These are phyloP conservation scores for Euphorbia celastroides DNA, from an alignment of 441 rosid genomes.

Conservation along the genomic window DNA sequence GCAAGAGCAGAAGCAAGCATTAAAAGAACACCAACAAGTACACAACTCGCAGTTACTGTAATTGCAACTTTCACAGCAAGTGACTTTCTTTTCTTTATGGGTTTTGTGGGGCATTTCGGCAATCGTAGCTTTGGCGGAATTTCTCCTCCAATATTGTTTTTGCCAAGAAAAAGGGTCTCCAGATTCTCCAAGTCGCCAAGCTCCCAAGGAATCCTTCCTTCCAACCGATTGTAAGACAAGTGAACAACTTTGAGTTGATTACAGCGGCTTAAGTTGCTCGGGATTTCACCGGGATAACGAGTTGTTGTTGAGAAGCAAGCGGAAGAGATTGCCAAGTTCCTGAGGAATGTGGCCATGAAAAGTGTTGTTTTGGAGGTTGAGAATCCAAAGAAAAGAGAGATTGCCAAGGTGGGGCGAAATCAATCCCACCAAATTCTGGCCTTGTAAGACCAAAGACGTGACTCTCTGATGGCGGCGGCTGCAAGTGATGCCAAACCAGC, in stretches of 20 bases:
- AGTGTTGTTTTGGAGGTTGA: conserved; percentile 3
- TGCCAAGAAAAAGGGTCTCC: background rate
- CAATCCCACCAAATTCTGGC: background rate
- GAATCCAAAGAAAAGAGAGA: conserved; percentile 3
- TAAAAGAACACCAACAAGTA: background rate
- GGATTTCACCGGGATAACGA: background rate
- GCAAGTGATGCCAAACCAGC: background rate
- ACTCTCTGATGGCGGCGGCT: background rate
- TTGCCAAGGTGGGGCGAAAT: background rate
- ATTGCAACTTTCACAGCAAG: background rate
- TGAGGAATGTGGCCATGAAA: background rate
- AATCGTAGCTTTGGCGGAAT: conserved; percentile 5
- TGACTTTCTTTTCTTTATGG: background rate
- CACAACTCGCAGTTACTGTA: background rate
- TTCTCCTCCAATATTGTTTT: background rate
- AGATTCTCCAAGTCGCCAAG: background rate
- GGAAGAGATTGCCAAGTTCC: background rate
- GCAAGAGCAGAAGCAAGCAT: background rate
- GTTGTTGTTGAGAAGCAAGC: background rate
- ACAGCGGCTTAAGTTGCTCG: conserved; percentile 7
- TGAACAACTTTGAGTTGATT: background rate
- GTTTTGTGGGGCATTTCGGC: background rate
- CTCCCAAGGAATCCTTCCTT: conserved; percentile 2
- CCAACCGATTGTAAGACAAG: background rate
- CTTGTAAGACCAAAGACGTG: background rate